Evolutionary conservation across 2,329 filamentous ascomycete genomes (phyloP).

Genomic region (Cytospora piceicola): DNA sequence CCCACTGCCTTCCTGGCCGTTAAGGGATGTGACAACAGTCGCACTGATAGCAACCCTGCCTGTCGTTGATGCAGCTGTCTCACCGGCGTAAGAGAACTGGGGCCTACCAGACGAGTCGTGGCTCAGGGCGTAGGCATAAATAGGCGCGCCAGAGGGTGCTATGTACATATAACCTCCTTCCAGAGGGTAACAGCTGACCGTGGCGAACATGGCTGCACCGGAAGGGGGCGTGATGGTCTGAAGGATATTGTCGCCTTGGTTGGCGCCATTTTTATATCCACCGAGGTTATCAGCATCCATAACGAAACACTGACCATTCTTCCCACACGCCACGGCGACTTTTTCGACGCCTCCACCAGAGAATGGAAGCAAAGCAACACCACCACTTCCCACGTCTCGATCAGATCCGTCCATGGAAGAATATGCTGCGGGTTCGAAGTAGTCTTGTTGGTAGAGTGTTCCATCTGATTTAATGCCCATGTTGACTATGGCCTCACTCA

Average conservation of each 20-base stretch:
- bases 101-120: constrained; percentile 39
- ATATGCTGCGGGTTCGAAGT: constrained; percentile 60
- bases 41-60: constrained; percentile 40
- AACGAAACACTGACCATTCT: constrained; percentile 52
- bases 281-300: constrained; percentile 35
- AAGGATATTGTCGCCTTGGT: constrained; percentile 47
- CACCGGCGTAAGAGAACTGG: constrained; percentile 40
- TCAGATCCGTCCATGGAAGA: constrained; percentile 53
- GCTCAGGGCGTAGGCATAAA: constrained; percentile 41
- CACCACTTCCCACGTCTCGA: constrained; percentile 52
- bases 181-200: constrained; percentile 52
- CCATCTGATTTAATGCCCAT: constrained; percentile 41
- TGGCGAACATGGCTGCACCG: constrained; percentile 51
- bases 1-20: constrained; percentile 42
- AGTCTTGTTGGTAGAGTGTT: constrained; percentile 43
- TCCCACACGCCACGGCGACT: constrained; percentile 55
- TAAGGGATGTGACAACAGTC: constrained; percentile 44
- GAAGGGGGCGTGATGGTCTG: constrained; percentile 46
- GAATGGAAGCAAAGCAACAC: constrained; percentile 41
- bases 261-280: constrained; percentile 40
- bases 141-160: constrained; percentile 40
- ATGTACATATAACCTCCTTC: constrained; percentile 56
- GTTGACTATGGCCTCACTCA: constrained; percentile 52
- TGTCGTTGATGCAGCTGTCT: constrained; percentile 35
- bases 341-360: constrained; percentile 9